These are phyloP conservation scores for Saccharomycopsis olivae DNA, from an alignment of 805 yeast species.

Conservation along the genomic window DNA sequence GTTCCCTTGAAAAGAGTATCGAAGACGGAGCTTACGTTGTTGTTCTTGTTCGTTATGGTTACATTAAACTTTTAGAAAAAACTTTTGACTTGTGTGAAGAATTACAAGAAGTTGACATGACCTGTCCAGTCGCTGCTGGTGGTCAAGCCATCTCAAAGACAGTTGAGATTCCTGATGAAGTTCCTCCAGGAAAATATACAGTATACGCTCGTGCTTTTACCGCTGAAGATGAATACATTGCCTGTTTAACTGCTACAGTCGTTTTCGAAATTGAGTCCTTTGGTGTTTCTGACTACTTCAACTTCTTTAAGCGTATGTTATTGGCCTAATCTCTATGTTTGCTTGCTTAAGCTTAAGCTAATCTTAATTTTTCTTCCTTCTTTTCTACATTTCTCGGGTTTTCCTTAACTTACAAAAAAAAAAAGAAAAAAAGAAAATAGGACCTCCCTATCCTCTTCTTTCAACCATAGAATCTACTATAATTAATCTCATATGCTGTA, in stretches of 20 bases:
- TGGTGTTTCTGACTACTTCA: slow-evolving; percentile 9
- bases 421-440: too few species aligned
- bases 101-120: slow-evolving; percentile 68
- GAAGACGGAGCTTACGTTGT: slow-evolving; percentile 90
- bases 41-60: slow-evolving; percentile 87
- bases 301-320: slow-evolving; percentile 11
- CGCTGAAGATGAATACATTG: slow-evolving; percentile 65
- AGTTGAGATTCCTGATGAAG: slow-evolving; percentile 81
- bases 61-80: slow-evolving; percentile 76
- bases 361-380: too few species aligned
- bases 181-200: slow-evolving; percentile 89
- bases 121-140: slow-evolving; percentile 76
- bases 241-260: slow-evolving; percentile 73
- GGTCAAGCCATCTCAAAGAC: slow-evolving; percentile 50
- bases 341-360: too few species aligned
- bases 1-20: slow-evolving; percentile 43
- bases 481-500: too few species aligned
- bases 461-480: too few species aligned
- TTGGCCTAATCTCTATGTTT: too few species aligned
- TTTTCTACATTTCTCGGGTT: too few species aligned
- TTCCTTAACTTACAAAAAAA: too few species aligned
- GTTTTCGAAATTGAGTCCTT: slow-evolving; percentile 29
- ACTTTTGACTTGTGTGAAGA: slow-evolving; percentile 92
- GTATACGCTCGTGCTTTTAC: slow-evolving; percentile 89
- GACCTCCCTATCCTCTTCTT: too few species aligned